phyloP scores from a whole-genome alignment of 345 rosid genomes.

The Citrus trifoliata region DNA sequence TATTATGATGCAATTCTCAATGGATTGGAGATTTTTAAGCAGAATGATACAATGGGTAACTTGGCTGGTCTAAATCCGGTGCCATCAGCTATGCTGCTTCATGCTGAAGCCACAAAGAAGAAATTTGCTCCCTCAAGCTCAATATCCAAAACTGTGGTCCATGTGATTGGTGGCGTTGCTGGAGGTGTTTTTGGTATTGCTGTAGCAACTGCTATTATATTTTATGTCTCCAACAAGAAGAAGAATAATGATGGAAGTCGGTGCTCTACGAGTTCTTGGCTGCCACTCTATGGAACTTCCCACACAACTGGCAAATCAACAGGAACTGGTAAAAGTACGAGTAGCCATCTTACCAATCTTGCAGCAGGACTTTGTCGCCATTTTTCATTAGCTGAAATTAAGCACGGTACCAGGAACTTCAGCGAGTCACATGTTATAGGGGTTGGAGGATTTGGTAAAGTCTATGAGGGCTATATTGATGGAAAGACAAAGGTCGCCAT shows the following conservation, averaged over 20 bases:
- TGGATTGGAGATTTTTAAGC: conserved; percentile 63
- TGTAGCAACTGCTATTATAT: conserved; percentile 23
- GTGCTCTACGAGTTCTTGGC: conserved; percentile 19
- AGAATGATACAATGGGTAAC: conserved; percentile 29
- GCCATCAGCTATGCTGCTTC: conserved; percentile 35
- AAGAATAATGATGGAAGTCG: neutral
- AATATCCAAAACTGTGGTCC: neutral
- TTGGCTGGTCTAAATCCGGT: conserved; percentile 55
- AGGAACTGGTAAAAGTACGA: conserved; percentile 30
- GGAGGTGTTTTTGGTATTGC: conserved; percentile 42
- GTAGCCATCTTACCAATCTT: conserved; percentile 34
- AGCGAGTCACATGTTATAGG: conserved; percentile 48
- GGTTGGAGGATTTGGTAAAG: conserved; percentile 72
- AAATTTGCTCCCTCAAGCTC: conserved; percentile 14
- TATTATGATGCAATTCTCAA: conserved; percentile 41
- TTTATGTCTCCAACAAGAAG: conserved; percentile 21
- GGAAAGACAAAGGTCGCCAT: conserved; percentile 48
- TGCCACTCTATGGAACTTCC: conserved; percentile 39
- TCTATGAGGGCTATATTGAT: conserved; percentile 49
- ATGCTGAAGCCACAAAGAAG: conserved; percentile 18
- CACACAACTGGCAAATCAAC: conserved; percentile 32
- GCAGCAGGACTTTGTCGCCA: conserved; percentile 62
- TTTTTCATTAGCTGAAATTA: conserved; percentile 48
- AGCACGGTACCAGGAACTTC: conserved; percentile 44
- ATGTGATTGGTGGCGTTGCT: conserved; percentile 29